phyloP scores from a whole-genome alignment of 2,329 filamentous ascomycete genomes.

The Cladorrhinum sp. region DNA sequence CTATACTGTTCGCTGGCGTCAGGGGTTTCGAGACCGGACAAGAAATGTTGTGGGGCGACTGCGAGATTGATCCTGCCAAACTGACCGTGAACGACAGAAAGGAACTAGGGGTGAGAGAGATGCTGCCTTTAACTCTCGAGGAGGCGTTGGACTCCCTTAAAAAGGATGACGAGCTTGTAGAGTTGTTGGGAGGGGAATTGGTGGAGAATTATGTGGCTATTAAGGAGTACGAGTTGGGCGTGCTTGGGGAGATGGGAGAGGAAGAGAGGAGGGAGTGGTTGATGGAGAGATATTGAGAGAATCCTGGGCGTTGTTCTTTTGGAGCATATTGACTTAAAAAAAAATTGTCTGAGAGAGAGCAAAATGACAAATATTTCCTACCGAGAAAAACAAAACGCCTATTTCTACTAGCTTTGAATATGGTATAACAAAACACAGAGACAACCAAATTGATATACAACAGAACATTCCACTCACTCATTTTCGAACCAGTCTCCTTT shows the following conservation, averaged over 20 bases:
- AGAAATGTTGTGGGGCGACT: conserved; percentile 51
- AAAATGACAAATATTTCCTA: not conserved
- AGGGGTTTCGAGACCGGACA: conserved; percentile 48
- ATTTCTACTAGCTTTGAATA: not conserved
- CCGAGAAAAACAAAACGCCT: not conserved
- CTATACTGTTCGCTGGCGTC: conserved; percentile 58
- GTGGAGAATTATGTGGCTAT: conserved; percentile 56
- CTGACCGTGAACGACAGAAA: conserved; percentile 46
- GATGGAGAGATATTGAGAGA: conserved; percentile 63
- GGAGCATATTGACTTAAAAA: too few species aligned
- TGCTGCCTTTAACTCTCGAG: conserved; percentile 52
- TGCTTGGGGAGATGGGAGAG: conserved; percentile 48
- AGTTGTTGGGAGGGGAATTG: conserved; percentile 47
- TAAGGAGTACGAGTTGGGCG: conserved; percentile 56
- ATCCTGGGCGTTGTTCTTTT: too few species aligned
- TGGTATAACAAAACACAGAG: not conserved
- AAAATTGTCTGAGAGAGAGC: not conserved
- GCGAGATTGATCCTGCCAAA: conserved; percentile 50
- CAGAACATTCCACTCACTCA: not conserved
- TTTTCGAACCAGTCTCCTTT: not conserved
- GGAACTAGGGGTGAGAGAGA: conserved; percentile 50
- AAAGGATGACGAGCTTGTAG: conserved; percentile 44
- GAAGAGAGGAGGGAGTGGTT: conserved; percentile 55
- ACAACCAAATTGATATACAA: conserved; percentile 8
- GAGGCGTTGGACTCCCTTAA: conserved; percentile 54